phyloP scores from a whole-genome alignment of 2,329 filamentous ascomycete genomes.

The Botryotinia convoluta region DNA sequence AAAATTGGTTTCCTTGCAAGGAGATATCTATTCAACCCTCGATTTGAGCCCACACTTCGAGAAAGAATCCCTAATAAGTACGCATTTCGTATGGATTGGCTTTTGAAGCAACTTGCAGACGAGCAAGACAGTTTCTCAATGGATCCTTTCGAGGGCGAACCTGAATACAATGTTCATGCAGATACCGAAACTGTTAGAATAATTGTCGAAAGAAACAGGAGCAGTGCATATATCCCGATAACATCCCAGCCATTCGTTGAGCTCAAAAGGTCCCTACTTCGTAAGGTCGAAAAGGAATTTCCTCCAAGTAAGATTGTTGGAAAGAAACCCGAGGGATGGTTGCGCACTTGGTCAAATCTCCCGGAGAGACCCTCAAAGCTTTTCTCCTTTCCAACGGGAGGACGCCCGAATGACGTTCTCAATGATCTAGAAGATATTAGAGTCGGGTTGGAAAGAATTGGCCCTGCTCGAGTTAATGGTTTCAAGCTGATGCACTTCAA shows the following conservation, averaged over 20 bases:
- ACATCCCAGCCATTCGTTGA: constrained; percentile 8
- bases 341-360: neutral
- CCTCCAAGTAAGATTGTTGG: constrained; percentile 1
- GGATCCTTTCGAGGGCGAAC: neutral
- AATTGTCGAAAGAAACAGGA: neutral
- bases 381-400: neutral
- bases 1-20: neutral
- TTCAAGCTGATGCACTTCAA: constrained; percentile 5
- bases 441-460: neutral
- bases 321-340: constrained; percentile 4
- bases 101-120: neutral
- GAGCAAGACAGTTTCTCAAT: neutral
- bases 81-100: constrained; percentile 1
- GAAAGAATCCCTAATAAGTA: neutral
- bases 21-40: constrained; percentile 3
- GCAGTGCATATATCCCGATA: constrained; percentile 13
- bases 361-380: constrained; percentile 5
- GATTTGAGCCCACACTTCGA: constrained; percentile 12
- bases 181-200: neutral
- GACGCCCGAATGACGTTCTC: neutral
- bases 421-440: constrained; percentile 3
- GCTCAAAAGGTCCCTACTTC: neutral
- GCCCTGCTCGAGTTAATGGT: constrained; percentile 11
- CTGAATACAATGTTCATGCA: neutral
- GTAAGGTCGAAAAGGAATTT: neutral